Conservation (phyloP, 2,329 filamentous ascomycete genomes). For the Aspergillus sp. region DNA sequence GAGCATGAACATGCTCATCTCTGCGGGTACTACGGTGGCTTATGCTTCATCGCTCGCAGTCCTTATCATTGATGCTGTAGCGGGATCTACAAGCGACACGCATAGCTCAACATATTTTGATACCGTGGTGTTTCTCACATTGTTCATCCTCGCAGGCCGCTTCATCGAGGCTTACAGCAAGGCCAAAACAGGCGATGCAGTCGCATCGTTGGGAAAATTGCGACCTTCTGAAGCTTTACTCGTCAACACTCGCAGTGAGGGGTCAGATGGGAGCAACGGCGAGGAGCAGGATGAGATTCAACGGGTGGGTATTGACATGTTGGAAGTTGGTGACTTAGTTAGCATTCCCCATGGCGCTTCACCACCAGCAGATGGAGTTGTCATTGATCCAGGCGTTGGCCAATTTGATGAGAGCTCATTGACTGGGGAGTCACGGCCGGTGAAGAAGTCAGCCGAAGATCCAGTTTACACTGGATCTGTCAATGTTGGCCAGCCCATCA, state of each 20-base stretch:
- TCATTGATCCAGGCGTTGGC: slow-evolving; percentile 57
- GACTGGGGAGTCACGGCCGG: slow-evolving; percentile 57
- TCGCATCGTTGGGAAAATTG: slow-evolving; percentile 74
- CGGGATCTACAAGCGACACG: slow-evolving; percentile 41
- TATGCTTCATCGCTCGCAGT: slow-evolving; percentile 81
- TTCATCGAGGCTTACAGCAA: slow-evolving; percentile 80
- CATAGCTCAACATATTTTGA: slow-evolving; percentile 76
- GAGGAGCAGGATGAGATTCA: slow-evolving; percentile 23
- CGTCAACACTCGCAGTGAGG: slow-evolving; percentile 10
- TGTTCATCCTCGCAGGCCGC: slow-evolving; percentile 72
- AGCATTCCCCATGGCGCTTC: slow-evolving; percentile 76
- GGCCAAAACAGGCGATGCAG: slow-evolving; percentile 82
- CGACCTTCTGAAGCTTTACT: slow-evolving; percentile 75
- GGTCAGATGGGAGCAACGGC: not conserved
- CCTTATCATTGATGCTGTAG: slow-evolving; percentile 60
- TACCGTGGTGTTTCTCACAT: slow-evolving; percentile 84
- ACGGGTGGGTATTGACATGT: slow-evolving; percentile 62
- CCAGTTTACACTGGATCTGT: slow-evolving; percentile 48
- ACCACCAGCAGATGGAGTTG: slow-evolving; percentile 75
- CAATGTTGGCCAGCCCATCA: slow-evolving; percentile 47
- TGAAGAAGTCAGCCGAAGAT: slow-evolving; percentile 42
- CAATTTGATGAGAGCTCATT: slow-evolving; percentile 88
- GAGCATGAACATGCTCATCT: slow-evolving; percentile 95
- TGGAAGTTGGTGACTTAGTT: slow-evolving; percentile 74
- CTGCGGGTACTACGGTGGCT: slow-evolving; percentile 81